These are phyloP conservation scores for Tylopilus sp. DNA, from an alignment of 768 basidiomycete species.

Conservation along the genomic window DNA sequence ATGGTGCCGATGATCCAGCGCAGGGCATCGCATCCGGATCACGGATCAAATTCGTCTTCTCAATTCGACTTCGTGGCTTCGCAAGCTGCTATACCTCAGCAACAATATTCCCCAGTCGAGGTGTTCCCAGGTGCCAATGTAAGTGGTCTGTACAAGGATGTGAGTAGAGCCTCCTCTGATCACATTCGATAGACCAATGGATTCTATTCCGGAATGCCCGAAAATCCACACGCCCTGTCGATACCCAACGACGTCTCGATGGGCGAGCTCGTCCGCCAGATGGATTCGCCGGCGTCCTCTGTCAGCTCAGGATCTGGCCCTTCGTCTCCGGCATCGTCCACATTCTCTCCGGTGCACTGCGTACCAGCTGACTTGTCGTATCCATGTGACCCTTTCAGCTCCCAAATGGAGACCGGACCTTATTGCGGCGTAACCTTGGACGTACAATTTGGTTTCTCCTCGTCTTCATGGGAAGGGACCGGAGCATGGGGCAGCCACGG, in stretches of 20 bases:
- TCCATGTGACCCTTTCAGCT: conserved; percentile 16
- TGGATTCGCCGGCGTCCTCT: conserved; percentile 51
- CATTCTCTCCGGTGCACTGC: conserved; percentile 43
- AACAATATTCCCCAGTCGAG: conserved; percentile 33
- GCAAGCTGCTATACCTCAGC: conserved; percentile 40
- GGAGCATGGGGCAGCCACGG: conserved; percentile 34
- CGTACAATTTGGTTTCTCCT: conserved; percentile 27
- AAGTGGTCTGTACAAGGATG: conserved; percentile 22
- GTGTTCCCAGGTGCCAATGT: conserved; percentile 38
- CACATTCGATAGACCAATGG: conserved; percentile 40
- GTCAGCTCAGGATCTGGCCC: conserved; percentile 47
- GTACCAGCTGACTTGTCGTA: conserved; percentile 20
- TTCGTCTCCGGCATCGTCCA: conserved; percentile 45
- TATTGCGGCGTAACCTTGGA: conserved; percentile 24
- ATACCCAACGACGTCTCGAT: conserved; percentile 36
- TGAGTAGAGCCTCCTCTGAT: conserved; percentile 6
- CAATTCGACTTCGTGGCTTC: conserved; percentile 56
- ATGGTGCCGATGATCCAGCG: conserved; percentile 54
- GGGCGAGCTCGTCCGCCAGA: conserved; percentile 38
- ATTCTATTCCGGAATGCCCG: conserved; percentile 49
- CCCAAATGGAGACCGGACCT: conserved; percentile 10
- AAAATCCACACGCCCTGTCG: conserved; percentile 41
- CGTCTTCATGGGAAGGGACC: conserved; percentile 32
- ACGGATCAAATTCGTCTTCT: conserved; percentile 40
- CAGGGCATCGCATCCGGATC: conserved; percentile 51